Base-by-base conservation (phyloP, 192 early-diverging fungal genomes). In the Coemansia sp. region DNA sequence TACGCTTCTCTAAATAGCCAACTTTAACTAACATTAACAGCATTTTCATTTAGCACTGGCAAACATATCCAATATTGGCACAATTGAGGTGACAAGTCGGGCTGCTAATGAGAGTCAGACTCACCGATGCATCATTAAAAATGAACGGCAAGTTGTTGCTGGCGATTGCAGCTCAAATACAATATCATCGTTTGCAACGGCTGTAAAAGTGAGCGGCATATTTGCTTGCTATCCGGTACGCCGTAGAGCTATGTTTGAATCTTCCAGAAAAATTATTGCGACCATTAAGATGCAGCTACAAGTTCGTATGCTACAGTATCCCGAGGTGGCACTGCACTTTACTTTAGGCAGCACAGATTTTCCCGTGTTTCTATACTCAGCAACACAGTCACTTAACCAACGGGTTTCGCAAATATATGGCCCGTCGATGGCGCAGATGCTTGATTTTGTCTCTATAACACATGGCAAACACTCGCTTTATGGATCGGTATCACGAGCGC, bases 331-430 rank as follows among this genome's bases (percentile, higher is more conserved):
- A 6, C 37, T 80, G n/a, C 65, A 68, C 16, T 54, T 80, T 56
- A 49, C 71, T 39, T 49, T 22, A 3, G 53, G 49, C 0, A 19
- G 66, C 18, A 61, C n/a, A 0, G 35, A 43, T 7, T 24, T 18
- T 18, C 57, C 43, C 6, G 32, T 69, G 27, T 62, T 73, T 58
- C 47, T 61, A 4, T 74, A 64, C 56, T 50, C 71, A 4, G 58
- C 71, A 3, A 50, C 68, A 12, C 20, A 32, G 9, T 71, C 78
- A 37, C 62, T 80, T 9, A 71, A 68, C 65, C 78, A 71, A 12
- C 64, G 78, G 3, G 38, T 74, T 37, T 35, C 65, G 18, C 78
- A 80, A 54, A 38, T 74, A 37, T 59, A 65, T 53, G 78, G 78
- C 10, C 61, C 72, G 11, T 16, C 32, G 9, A 45, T 59, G 23